Evolutionary conservation across 768 basidiomycete species (phyloP).

Genomic region (Pholiota microspora): DNA sequence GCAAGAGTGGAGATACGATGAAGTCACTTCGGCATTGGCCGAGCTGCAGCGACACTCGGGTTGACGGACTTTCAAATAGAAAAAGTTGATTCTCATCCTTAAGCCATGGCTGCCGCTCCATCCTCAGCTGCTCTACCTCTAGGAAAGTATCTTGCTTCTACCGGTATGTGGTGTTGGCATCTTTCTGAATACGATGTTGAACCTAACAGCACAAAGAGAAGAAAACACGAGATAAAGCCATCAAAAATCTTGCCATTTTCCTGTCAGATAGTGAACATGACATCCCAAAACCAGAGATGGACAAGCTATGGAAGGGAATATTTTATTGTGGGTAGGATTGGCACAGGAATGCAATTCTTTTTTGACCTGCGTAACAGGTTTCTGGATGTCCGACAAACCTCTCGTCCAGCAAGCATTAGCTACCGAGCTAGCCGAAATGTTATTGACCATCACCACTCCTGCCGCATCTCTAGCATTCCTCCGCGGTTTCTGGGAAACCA

Average conservation of each 20-base stretch:
- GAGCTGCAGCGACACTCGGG: neutral
- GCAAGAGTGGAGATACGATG: constrained; percentile 2
- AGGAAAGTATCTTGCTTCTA: constrained; percentile 90
- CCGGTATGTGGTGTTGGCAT: constrained; percentile 51
- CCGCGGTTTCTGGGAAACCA: constrained; percentile 87
- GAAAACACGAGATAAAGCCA: constrained; percentile 87
- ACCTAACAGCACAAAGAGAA: constrained; percentile 60
- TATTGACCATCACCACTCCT: constrained; percentile 63
- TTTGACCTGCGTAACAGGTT: constrained; percentile 52
- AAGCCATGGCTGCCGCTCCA: constrained; percentile 35
- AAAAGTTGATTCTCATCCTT: constrained; percentile 17
- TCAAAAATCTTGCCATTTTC: constrained; percentile 75
- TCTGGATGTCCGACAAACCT: constrained; percentile 99
- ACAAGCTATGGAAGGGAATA: constrained; percentile 95
- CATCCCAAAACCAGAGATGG: constrained; percentile 74
- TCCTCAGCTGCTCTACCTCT: constrained; percentile 54
- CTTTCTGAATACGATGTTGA: neutral
- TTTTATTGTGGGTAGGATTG: constrained; percentile 76
- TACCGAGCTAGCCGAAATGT: constrained; percentile 76
- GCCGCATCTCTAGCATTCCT: constrained; percentile 72
- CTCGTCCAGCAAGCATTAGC: constrained; percentile 93
- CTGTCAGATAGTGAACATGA: constrained; percentile 67
- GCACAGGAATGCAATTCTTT: neutral
- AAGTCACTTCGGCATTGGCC: constrained; percentile 17
- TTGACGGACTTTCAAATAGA: constrained; percentile 28